Conservation (phyloP, 352 stramenopile genomes). For the Pythium insidiosum region DNA sequence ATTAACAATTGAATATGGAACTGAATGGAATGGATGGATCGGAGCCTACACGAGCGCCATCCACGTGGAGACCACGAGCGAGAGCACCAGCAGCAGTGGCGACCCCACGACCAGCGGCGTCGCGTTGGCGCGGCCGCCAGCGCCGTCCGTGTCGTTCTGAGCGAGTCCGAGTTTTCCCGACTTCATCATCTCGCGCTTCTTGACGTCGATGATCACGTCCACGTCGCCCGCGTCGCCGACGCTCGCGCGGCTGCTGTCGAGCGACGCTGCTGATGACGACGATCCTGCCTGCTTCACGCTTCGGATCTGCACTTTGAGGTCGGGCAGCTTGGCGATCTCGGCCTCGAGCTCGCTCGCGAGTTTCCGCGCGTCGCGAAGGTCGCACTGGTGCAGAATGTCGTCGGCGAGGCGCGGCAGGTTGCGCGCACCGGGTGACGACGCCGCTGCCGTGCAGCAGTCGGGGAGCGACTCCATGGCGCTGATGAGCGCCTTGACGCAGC, state of each 20-base stretch:
- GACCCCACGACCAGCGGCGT: too few relatives aligned
- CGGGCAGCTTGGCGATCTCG: slow-evolving; percentile 18
- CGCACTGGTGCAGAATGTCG: slow-evolving; percentile 20
- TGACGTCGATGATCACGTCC: slow-evolving; percentile 36
- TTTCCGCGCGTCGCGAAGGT: slow-evolving; percentile 12
- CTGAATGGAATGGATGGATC: too few relatives aligned
- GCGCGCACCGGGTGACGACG: neutral
- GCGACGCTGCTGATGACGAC: too few relatives aligned
- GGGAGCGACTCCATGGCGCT: slow-evolving; percentile 17
- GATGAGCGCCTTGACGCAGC: slow-evolving; percentile 17
- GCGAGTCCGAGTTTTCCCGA: neutral
- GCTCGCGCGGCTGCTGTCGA: neutral
- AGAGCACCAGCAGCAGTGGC: too few relatives aligned
- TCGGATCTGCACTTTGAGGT: slow-evolving; percentile 23
- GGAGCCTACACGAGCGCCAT: too few relatives aligned
- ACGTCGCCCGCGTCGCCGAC: slow-evolving; percentile 5
- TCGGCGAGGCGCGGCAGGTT: slow-evolving; percentile 18
- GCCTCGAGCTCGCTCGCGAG: slow-evolving; percentile 14
- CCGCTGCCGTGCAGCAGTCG: slow-evolving; percentile 12
- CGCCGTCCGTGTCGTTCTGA: neutral
- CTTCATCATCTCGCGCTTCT: slow-evolving; percentile 35
- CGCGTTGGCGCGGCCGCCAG: neutral
- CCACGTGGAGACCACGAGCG: too few relatives aligned
- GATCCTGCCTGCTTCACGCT: neutral
- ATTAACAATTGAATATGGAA: too few relatives aligned